Percentiles rank a stretch among this genome's conserved stretches.
Conservation (phyloP, 192 early-diverging fungal genomes). For the Geranomyces variabilis region DNA sequence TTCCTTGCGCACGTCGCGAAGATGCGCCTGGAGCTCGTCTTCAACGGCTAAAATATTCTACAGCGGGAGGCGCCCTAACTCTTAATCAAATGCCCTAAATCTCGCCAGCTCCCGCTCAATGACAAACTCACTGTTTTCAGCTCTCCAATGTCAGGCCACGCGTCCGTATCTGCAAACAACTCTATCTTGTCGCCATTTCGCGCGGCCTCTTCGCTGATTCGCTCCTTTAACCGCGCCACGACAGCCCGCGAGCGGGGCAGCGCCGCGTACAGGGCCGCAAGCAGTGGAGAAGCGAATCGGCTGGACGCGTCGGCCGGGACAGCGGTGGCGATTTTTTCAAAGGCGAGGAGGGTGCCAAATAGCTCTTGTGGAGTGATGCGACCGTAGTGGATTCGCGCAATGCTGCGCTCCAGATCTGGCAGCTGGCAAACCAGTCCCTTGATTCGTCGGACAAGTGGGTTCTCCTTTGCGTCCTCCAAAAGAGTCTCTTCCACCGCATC, state of each 20-base stretch:
- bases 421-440: slow-evolving; percentile 48
- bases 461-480: slow-evolving; percentile 30
- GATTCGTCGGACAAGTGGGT: slow-evolving; percentile 41
- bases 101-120: neutral
- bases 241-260: slow-evolving; percentile 43
- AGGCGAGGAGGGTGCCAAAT: slow-evolving; percentile 49
- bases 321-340: slow-evolving; percentile 43
- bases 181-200: slow-evolving; percentile 53
- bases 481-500: slow-evolving; percentile 67
- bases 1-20: slow-evolving; percentile 51
- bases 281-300: slow-evolving; percentile 39
- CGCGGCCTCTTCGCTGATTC: slow-evolving; percentile 54
- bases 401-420: slow-evolving; percentile 67
- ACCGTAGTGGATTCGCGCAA: slow-evolving; percentile 69
- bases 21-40: slow-evolving; percentile 54
- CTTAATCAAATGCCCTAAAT: neutral
- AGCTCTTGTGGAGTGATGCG: slow-evolving; percentile 69
- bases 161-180: slow-evolving; percentile 51
- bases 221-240: slow-evolving; percentile 37
- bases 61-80: slow-evolving; percentile 5
- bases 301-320: slow-evolving; percentile 23
- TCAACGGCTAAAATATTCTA: slow-evolving; percentile 62
- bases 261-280: slow-evolving; percentile 42
- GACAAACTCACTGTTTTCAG: slow-evolving; percentile 25
- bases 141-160: slow-evolving; percentile 20